A percentile compares a stretch with the other conserved stretches of the same genome.
These are phyloP conservation scores for Penstemon newberryi DNA, from an alignment of 257 asterid genomes.

Conservation along the genomic window DNA sequence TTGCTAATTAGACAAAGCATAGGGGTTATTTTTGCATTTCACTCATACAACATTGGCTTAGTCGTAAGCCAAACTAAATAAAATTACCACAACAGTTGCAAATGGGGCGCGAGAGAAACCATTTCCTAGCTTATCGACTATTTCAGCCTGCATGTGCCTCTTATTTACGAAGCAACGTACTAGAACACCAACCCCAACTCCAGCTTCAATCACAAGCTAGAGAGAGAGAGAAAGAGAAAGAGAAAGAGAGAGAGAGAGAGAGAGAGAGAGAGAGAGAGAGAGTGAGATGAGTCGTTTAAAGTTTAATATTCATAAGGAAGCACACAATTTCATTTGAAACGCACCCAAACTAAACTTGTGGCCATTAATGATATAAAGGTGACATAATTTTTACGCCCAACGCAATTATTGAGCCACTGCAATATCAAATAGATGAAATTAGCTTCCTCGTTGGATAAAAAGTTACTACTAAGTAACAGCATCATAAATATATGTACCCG, in stretches of 20 bases:
- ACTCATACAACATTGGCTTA: neutral
- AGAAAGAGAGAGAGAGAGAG: constrained; percentile 30
- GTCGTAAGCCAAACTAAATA: constrained; percentile 13
- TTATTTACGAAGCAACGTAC: constrained; percentile 80
- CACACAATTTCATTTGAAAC: constrained; percentile 31
- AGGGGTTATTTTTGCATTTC: too few relatives aligned
- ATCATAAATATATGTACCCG: constrained; percentile 57
- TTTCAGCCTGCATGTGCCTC: constrained; percentile 76
- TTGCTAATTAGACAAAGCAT: too few relatives aligned
- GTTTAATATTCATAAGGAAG: neutral
- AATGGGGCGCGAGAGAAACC: constrained; percentile 97
- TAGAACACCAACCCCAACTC: constrained; percentile 85
- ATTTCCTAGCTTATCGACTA: constrained; percentile 89
- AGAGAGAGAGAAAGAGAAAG: constrained; percentile 38
- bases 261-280: constrained; percentile 32
- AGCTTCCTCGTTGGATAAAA: constrained; percentile 28
- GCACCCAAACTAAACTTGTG: constrained; percentile 86
- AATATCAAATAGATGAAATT: constrained; percentile 34
- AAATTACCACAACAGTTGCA: constrained; percentile 93
- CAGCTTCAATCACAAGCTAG: constrained; percentile 83
- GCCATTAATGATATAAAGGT: constrained; percentile 90
- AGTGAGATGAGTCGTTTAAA: constrained; percentile 19
- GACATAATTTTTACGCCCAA: constrained; percentile 82
- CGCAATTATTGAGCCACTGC: constrained; percentile 99
- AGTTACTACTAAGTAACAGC: constrained; percentile 3